Conservation (phyloP, 2,329 filamentous ascomycete species). For the Anisogramma anomala region DNA sequence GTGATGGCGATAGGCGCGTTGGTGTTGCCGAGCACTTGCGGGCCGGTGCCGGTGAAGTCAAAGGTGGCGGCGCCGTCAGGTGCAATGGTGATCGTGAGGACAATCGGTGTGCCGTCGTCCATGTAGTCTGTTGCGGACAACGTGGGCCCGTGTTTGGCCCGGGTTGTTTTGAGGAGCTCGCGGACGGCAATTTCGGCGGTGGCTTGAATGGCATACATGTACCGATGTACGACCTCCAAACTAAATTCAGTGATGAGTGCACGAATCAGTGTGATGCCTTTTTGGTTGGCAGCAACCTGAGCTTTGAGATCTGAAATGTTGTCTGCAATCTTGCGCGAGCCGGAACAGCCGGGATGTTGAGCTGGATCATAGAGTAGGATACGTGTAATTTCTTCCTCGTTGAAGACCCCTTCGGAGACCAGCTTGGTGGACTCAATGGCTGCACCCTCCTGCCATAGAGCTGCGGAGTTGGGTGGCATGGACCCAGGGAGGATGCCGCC, state of each 20-base stretch:
- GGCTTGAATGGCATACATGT: slow-evolving; percentile 67
- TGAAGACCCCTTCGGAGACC: slow-evolving; percentile 56
- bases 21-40: slow-evolving; percentile 25
- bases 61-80: slow-evolving; percentile 12
- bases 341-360: slow-evolving; percentile 55
- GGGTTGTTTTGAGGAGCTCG: slow-evolving; percentile 51
- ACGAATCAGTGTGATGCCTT: slow-evolving; percentile 60
- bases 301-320: slow-evolving; percentile 67
- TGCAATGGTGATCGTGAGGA: slow-evolving; percentile 24
- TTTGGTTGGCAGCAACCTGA: slow-evolving; percentile 64
- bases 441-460: slow-evolving; percentile 47
- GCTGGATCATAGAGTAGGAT: slow-evolving; percentile 55
- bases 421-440: slow-evolving; percentile 49
- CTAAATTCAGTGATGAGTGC: slow-evolving; percentile 63
- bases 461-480: slow-evolving; percentile 59
- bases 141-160: slow-evolving; percentile 37
- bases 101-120: slow-evolving; percentile 28
- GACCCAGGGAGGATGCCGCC: slow-evolving; percentile 58
- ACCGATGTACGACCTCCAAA: slow-evolving; percentile 60
- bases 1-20: slow-evolving; percentile 28
- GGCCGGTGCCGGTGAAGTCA: slow-evolving; percentile 22
- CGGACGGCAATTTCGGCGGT: slow-evolving; percentile 65
- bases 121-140: slow-evolving; percentile 27
- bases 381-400: slow-evolving; percentile 58
- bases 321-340: slow-evolving; percentile 55